These are phyloP conservation scores for Fomitopsis schrenkii DNA, from an alignment of 1,284 basidiomycete species.

Conservation along the genomic window DNA sequence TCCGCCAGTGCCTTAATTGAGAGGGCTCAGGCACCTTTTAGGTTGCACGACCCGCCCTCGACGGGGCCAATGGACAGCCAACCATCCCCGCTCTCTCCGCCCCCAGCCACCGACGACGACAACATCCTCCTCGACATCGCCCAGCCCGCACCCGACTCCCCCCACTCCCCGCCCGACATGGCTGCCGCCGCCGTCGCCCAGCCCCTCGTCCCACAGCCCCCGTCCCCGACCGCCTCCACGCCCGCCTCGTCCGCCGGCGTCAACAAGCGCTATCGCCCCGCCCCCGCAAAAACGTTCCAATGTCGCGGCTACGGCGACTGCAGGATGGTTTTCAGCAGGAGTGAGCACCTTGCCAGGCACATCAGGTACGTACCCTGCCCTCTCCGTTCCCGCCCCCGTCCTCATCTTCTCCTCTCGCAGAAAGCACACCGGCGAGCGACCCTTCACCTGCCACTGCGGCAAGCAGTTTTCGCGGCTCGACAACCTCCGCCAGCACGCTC, in stretches of 20 bases:
- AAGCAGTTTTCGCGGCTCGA: constrained; percentile 96
- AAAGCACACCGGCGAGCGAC: constrained; percentile 96
- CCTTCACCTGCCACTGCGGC: constrained; percentile 92
- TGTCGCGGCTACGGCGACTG: constrained; percentile 95
- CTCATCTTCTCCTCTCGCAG: constrained; percentile 37
- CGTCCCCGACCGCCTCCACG: not conserved
- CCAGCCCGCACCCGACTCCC: constrained; percentile 1
- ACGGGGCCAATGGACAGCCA: constrained; percentile 24
- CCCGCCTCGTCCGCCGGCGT: constrained; percentile 20
- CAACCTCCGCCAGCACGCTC: constrained; percentile 94
- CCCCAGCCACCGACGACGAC: constrained; percentile 1
- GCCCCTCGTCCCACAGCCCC: constrained; percentile 5
- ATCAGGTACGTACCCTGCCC: constrained; percentile 61
- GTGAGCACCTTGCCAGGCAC: constrained; percentile 93
- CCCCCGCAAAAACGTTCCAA: constrained; percentile 88
- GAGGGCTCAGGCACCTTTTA: constrained; percentile 30
- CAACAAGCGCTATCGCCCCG: constrained; percentile 68
- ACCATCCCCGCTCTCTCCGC: constrained; percentile 18
- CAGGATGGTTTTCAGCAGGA: constrained; percentile 93
- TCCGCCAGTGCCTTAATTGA: constrained; percentile 27
- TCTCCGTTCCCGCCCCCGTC: constrained; percentile 14
- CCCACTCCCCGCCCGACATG: constrained; percentile 14
- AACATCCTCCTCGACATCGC: not conserved
- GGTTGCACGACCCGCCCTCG: constrained; percentile 21
- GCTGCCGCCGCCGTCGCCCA: constrained; percentile 20